Percentiles rank a stretch among this genome's conserved stretches.
These are phyloP conservation scores for Anthracocystis setariae DNA, from an alignment of 1,284 basidiomycete genomes.

Conservation along the genomic window DNA sequence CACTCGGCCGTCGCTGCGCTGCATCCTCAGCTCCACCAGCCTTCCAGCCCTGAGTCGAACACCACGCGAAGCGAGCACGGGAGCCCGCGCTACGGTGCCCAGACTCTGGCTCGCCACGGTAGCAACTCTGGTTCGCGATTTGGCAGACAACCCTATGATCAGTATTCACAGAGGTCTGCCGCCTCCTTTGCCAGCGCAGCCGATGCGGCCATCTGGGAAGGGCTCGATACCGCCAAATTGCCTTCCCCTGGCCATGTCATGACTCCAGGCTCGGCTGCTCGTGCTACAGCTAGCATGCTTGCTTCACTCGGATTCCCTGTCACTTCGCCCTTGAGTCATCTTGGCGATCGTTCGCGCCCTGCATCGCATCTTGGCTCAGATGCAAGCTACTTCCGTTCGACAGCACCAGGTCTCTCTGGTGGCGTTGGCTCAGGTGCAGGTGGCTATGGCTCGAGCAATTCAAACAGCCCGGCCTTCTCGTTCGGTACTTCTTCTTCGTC, in stretches of 20 bases:
- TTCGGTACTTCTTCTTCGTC: constrained; percentile 36
- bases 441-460: constrained; percentile 25
- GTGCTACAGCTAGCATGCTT: constrained; percentile 38
- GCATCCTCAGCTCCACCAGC: constrained; percentile 48
- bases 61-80: constrained; percentile 55
- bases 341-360: constrained; percentile 37
- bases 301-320: constrained; percentile 46
- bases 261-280: constrained; percentile 39
- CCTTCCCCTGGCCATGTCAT: constrained; percentile 44
- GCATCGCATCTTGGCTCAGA: constrained; percentile 32
- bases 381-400: constrained; percentile 49
- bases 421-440: constrained; percentile 14
- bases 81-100: constrained; percentile 50
- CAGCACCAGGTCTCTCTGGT: constrained; percentile 35
- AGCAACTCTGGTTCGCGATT: constrained; percentile 44
- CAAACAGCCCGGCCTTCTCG: constrained; percentile 45
- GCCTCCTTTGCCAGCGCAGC: constrained; percentile 23
- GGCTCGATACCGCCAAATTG: constrained; percentile 45
- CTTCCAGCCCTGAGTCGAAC: constrained; percentile 59
- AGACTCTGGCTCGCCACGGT: constrained; percentile 41
- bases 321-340: constrained; percentile 47
- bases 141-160: constrained; percentile 24
- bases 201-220: constrained; percentile 53
- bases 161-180: constrained; percentile 18
- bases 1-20: constrained; percentile 53